Base-by-base conservation (phyloP, 495 filamentous ascomycete species). In the Daldinia bambusicola region DNA sequence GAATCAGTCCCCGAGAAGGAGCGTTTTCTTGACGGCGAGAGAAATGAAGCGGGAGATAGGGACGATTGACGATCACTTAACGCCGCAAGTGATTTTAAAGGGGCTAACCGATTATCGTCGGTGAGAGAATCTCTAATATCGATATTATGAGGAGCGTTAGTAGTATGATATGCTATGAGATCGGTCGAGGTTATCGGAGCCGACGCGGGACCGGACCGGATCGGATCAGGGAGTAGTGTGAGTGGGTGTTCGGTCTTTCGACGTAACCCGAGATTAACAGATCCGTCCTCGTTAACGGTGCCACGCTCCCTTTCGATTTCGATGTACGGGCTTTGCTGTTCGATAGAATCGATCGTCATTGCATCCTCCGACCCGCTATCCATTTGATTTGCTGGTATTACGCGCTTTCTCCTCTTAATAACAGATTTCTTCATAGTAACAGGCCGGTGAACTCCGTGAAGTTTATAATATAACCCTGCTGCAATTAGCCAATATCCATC, bases 341-440 rank as follows among this genome's bases (percentile, higher is more conserved):
- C 78, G 2, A 82, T 80, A 16, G 81, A 83, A 51, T 84, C 80
- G 26, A 76, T 76, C 38, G 83, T 71, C 38, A 76, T 74, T 4
- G 79, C 81, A 57, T 80, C 80, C 63, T 82, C 82, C 8, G 69
- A 75, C 20, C 77, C 70, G n/a, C 57, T 69, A 38, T 74, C 75
- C 34, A 88, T 90, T 67, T 90, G 86, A 50, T 86, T 79, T 16
- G 92, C 93, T 18, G 95, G 95, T 45, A 99, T 93, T 14, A 99
- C 94, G 18, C 95, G 91, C 82, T 98, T 99, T 65, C 95, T 89
- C 45, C 95, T 88, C 80, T 98, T 98, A 78, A 99, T 99, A 58
- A 95, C 89, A 0, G 91, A 90, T 80, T 97, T 98, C 80, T 99
- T 99, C 96, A 99, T 98, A 0, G 91, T 91, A 12, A 93, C 91